Evolutionary conservation across 108 stramenopile species (phyloP).

Genomic region (Cyclotella choctawhatcheeana): DNA sequence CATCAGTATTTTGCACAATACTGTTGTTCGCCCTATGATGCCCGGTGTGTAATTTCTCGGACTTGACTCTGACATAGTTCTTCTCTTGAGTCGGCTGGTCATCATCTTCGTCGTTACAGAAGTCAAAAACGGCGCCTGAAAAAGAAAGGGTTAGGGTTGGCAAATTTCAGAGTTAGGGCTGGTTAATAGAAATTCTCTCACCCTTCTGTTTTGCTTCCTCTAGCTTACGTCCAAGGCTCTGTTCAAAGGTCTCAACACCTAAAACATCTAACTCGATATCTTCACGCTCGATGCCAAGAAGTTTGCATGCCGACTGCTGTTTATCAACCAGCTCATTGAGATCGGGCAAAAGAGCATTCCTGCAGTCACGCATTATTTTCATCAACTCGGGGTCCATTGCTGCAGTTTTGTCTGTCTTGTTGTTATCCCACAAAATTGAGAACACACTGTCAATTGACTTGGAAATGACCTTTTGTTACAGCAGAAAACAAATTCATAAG

Average conservation of each 20-base stretch:
- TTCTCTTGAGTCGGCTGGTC: neutral
- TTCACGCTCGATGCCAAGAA: constrained; percentile 52
- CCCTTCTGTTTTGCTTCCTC: constrained; percentile 45
- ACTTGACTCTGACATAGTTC: constrained; percentile 6
- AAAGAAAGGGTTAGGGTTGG: too few species aligned
- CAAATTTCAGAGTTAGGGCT: too few species aligned
- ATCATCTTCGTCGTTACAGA: constrained; percentile 44
- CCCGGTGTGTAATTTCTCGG: constrained; percentile 17
- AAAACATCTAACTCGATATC: constrained; percentile 52
- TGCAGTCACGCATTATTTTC: constrained; percentile 34
- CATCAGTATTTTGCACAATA: neutral
- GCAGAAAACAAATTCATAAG: too few species aligned
- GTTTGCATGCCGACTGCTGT: constrained; percentile 26
- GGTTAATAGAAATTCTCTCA: too few species aligned
- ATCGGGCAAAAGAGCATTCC: constrained; percentile 45
- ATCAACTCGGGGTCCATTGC: constrained; percentile 38
- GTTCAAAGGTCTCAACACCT: constrained; percentile 52
- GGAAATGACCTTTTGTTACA: too few species aligned
- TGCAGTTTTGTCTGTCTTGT: constrained; percentile 21
- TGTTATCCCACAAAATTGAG: constrained; percentile 49
- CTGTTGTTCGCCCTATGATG: too few species aligned
- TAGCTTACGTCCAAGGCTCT: constrained; percentile 30
- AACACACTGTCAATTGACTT: constrained; percentile 39
- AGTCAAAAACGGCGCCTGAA: constrained; percentile 43
- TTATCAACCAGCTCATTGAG: constrained; percentile 34